phyloP scores from a whole-genome alignment of 2,329 filamentous ascomycete species.

The Botrytis sinoallii region DNA sequence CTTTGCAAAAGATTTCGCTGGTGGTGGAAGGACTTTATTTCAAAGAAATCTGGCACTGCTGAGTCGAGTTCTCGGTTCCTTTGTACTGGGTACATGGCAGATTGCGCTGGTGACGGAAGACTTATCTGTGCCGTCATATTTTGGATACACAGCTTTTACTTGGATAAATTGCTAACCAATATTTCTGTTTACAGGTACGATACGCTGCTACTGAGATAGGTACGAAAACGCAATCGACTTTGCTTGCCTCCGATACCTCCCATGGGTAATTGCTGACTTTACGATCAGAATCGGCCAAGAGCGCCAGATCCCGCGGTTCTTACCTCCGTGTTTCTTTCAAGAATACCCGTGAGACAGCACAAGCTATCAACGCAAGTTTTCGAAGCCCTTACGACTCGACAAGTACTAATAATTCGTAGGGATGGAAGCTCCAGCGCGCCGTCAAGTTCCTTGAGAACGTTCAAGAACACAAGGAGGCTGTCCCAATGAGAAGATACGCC shows the following conservation, averaged over 20 bases:
- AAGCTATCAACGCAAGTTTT: conserved; percentile 75
- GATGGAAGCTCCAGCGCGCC: conserved; percentile 40
- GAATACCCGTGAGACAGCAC: conserved; percentile 99
- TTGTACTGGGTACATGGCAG: neutral
- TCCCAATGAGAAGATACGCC: conserved; percentile 97
- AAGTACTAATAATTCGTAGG: neutral
- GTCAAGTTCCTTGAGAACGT: conserved; percentile 98
- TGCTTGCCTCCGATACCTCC: conserved; percentile 47
- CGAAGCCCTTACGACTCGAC: neutral
- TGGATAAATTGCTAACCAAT: neutral
- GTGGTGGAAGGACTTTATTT: neutral
- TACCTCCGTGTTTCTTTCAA: conserved; percentile 95
- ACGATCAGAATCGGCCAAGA: conserved; percentile 58
- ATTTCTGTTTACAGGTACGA: conserved; percentile 63
- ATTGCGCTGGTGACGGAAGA: neutral
- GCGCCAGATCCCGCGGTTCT: conserved; percentile 94
- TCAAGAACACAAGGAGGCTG: conserved; percentile 91
- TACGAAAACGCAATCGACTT: conserved; percentile 1
- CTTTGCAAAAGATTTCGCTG: neutral
- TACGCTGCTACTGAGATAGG: conserved; percentile 65
- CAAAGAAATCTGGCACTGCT: neutral
- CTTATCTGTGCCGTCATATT: neutral
- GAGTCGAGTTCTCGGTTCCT: neutral
- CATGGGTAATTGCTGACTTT: neutral
- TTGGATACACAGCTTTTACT: neutral